Conservation (phyloP, 352 stramenopile genomes). For the Pythium dissimile region DNA sequence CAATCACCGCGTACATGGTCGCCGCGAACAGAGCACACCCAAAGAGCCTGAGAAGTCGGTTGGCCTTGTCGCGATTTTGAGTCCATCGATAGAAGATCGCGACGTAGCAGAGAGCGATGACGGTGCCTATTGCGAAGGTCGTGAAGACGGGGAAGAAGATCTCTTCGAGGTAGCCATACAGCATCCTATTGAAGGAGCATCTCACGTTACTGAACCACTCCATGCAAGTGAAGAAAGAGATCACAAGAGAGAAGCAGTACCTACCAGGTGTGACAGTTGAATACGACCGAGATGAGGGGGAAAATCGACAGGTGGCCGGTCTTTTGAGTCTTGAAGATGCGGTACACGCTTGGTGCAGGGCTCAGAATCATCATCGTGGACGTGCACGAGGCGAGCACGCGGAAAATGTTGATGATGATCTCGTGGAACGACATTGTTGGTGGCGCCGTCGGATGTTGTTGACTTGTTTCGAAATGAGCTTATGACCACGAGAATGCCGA, state of each 20-base stretch:
- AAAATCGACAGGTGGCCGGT: conserved; percentile 43
- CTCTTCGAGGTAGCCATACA: conserved; percentile 39
- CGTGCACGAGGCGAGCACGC: conserved; percentile 27
- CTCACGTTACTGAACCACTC: not conserved
- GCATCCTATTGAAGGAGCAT: conserved; percentile 1
- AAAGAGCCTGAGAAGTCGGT: conserved; percentile 15
- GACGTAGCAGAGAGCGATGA: conserved; percentile 37
- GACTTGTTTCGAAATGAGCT: too few species aligned
- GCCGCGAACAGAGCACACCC: conserved; percentile 14
- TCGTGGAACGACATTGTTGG: not conserved
- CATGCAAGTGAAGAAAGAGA: not conserved
- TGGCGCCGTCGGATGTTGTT: too few species aligned
- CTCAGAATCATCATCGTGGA: conserved; percentile 43
- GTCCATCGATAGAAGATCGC: conserved; percentile 44
- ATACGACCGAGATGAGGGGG: conserved; percentile 39
- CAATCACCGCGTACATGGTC: conserved; percentile 38
- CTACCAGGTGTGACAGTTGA: conserved; percentile 37
- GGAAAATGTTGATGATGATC: conserved; percentile 18
- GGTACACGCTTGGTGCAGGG: conserved; percentile 31
- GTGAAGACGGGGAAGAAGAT: conserved; percentile 44
- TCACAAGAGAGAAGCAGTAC: not conserved
- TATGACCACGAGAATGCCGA: too few species aligned
- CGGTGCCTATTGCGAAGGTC: conserved; percentile 37
- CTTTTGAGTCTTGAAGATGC: conserved; percentile 32
- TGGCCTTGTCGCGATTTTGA: conserved; percentile 31